Evolutionary conservation across 2,329 filamentous ascomycete genomes (phyloP).

Genomic region (Epichloe hybrida): DNA sequence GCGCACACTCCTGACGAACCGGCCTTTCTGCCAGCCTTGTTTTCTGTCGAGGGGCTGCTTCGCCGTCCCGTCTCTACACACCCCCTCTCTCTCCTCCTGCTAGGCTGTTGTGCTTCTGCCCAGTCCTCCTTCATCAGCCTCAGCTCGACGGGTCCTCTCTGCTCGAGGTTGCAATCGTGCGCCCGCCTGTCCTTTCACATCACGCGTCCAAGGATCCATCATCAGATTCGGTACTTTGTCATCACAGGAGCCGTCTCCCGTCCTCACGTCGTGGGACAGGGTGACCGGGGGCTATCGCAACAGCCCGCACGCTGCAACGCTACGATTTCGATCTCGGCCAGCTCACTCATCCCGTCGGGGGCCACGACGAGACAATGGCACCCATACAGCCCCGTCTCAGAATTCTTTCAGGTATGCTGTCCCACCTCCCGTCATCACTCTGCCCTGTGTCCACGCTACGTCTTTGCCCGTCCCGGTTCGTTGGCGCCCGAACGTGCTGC

Average conservation of each 20-base stretch:
- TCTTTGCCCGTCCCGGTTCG: conserved; percentile 3
- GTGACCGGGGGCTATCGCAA: conserved; percentile 20
- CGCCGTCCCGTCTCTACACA: conserved; percentile 1
- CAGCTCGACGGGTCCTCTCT: conserved; percentile 2
- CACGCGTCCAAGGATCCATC: conserved; percentile 2
- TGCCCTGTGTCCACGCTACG: conserved; percentile 4
- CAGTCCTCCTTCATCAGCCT: background rate
- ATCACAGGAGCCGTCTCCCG: conserved; percentile 7
- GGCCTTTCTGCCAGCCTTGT: conserved; percentile 5
- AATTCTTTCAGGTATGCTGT: conserved; percentile 46
- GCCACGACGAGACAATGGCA: conserved; percentile 35
- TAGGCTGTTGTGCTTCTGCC: background rate
- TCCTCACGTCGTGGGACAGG: conserved; percentile 14
- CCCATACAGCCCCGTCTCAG: conserved; percentile 45
- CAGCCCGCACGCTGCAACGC: conserved; percentile 16
- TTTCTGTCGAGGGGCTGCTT: background rate
- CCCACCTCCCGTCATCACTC: conserved; percentile 14
- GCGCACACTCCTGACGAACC: conserved; percentile 8
- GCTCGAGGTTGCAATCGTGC: conserved; percentile 1
- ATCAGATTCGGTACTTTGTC: conserved; percentile 6
- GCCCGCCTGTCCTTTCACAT: background rate
- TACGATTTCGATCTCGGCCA: conserved; percentile 19
- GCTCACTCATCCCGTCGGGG: conserved; percentile 21
- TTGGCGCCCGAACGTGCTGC: conserved; percentile 11
- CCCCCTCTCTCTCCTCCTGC: background rate